phyloP scores from a whole-genome alignment of 2,329 filamentous ascomycete genomes.

The Lachnellula occidentalis region DNA sequence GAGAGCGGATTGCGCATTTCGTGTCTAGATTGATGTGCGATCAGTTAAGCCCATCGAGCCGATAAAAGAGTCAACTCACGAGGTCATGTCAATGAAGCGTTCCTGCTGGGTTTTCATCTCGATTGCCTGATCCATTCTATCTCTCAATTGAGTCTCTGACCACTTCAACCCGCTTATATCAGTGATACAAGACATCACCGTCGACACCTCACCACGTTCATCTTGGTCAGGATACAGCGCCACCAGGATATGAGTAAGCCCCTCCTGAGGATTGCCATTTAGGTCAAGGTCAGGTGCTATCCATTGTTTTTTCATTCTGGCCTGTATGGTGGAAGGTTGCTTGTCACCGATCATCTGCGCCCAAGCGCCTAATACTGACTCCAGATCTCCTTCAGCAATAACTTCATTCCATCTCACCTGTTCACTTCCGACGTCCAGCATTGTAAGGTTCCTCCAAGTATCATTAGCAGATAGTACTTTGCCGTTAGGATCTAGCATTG shows the following conservation, averaged over 20 bases:
- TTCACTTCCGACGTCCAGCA: slow-evolving; percentile 5
- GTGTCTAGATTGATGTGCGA: slow-evolving; percentile 35
- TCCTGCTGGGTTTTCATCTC: slow-evolving; percentile 65
- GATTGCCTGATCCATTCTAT: slow-evolving; percentile 46
- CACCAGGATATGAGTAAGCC: slow-evolving; percentile 15
- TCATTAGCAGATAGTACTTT: slow-evolving; percentile 31
- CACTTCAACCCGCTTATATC: slow-evolving; percentile 15
- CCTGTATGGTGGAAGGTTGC: slow-evolving; percentile 11
- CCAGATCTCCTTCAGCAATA: slow-evolving; percentile 12
- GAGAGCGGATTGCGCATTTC: slow-evolving; percentile 72
- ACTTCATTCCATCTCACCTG: slow-evolving; percentile 9
- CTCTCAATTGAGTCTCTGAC: slow-evolving; percentile 15
- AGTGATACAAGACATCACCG: slow-evolving; percentile 17
- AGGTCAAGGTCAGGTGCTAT: slow-evolving; percentile 11
- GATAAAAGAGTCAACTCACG: slow-evolving; percentile 18
- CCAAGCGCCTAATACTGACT: slow-evolving; percentile 9
- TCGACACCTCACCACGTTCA: slow-evolving; percentile 14
- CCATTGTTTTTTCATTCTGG: slow-evolving; percentile 11
- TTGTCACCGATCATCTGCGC: slow-evolving; percentile 1
- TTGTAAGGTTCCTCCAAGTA: slow-evolving; percentile 15
- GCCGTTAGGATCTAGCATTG: slow-evolving; percentile 60
- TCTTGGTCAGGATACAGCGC: slow-evolving; percentile 18
- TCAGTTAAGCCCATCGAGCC: neutral
- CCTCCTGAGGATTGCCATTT: slow-evolving; percentile 13
- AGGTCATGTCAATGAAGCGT: slow-evolving; percentile 72